Evolutionary conservation across 306 rosid genomes (phyloP), one percentile per base, ranked within the genome.

Genomic region (Biancaea sappan): DNA sequence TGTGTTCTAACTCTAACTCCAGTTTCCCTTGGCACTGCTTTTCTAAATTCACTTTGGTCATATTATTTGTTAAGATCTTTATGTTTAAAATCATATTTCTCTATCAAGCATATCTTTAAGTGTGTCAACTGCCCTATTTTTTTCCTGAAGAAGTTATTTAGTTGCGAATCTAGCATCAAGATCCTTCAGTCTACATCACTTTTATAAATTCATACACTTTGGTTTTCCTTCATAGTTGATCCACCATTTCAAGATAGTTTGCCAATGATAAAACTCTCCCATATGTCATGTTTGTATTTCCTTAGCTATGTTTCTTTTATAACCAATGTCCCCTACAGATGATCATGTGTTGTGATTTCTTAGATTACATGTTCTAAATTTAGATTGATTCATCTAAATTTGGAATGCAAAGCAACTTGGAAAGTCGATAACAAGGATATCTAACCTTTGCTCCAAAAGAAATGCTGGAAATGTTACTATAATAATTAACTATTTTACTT

Each of bases 401-500:
- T 15, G n/a, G 50, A 69, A n/a, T 51, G 65, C 32, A 64, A 44
- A 46, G 50, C 68, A 34, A 22, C 29, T 19, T 47, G 10, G 71
- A 43, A 35, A 22, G n/a, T n/a, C n/a, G n/a, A n/a, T n/a, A n/a
- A n/a, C n/a, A n/a, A n/a, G n/a, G n/a, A n/a, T n/a, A n/a, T n/a
- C n/a, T n/a, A n/a, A n/a, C 47, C 41, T 35, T 62, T 0, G 4
- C 18, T 56, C 37, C 37, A 1, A 4, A 25, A 25, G 64, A 19
- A 62, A 21, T 35, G 31, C 16, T 38, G 4, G 10, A 12, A 35
- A 37, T 25, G 48, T 63, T 41, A 58, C 62, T 51, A 21, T 19
- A 58, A 32, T 83, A 56, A 72, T n/a, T n/a, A n/a, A n/a, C n/a
- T n/a, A n/a, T 77, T 72, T 18, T 15, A 76, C 37, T 67, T 67